Conservation (phyloP, 1,284 basidiomycete species). For the Cystobasidiaceae sp. region DNA sequence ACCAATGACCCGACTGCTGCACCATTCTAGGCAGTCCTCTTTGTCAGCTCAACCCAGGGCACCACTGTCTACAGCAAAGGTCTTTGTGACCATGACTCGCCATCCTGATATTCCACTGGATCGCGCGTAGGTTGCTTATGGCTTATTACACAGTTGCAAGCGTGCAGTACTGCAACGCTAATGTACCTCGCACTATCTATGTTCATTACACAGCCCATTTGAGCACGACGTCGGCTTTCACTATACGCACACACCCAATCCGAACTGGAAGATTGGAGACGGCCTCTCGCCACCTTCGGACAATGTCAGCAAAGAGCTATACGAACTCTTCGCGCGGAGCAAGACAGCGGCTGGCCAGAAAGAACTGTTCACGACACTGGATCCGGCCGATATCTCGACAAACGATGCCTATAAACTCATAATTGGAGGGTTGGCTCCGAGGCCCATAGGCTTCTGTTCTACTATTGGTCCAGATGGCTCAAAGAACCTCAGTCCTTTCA, state of each 20-base stretch:
- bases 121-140: no score
- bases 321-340: background rate
- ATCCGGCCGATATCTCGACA: background rate
- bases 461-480: slow-evolving; percentile 56
- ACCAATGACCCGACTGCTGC: no score
- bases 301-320: background rate
- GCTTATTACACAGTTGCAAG: no score
- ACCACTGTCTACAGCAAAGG: no score
- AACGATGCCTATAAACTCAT: slow-evolving; percentile 42
- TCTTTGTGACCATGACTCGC: no score
- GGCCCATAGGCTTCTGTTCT: slow-evolving; percentile 69
- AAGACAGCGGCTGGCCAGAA: background rate
- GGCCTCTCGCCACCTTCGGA: slow-evolving; percentile 49
- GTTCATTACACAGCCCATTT: background rate
- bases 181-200: no score
- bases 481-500: slow-evolving; percentile 62
- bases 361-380: background rate
- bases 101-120: no score
- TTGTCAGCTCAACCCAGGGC: no score
- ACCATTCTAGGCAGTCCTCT: no score
- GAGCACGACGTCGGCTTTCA: background rate
- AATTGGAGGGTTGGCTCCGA: slow-evolving; percentile 63
- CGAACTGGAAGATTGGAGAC: slow-evolving; percentile 55
- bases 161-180: no score
- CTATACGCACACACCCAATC: slow-evolving; percentile 46